A percentile compares a stretch with the other conserved stretches of the same genome.
Evolutionary conservation across 2,329 filamentous ascomycete species (phyloP).

Genomic region (Epichloe scottii): DNA sequence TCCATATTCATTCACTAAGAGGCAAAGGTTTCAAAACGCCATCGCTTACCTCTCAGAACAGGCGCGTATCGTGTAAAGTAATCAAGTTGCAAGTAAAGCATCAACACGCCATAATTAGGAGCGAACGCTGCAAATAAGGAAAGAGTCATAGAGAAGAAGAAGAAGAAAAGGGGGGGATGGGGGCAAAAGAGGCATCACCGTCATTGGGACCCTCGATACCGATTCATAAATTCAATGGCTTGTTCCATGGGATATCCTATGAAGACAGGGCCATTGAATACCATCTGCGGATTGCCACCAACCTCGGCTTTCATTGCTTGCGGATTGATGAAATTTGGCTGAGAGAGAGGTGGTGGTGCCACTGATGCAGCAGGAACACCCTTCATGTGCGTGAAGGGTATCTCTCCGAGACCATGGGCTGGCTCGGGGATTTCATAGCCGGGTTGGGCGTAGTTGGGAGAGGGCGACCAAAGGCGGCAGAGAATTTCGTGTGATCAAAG

Average conservation of each 20-base stretch:
- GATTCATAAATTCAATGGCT: constrained; percentile 62
- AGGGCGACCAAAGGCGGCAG: constrained; percentile 21
- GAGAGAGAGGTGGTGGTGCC: constrained; percentile 11
- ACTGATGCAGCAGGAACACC: constrained; percentile 7
- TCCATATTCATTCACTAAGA: background rate
- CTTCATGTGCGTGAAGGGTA: constrained; percentile 12
- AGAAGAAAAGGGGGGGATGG: background rate
- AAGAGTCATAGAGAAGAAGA: background rate
- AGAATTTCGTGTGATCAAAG: constrained; percentile 39
- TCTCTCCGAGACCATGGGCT: constrained; percentile 5
- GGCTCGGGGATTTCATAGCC: constrained; percentile 7
- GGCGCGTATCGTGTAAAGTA: constrained; percentile 2
- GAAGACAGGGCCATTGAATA: constrained; percentile 89
- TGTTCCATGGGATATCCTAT: constrained; percentile 82
- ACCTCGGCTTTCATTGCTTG: constrained; percentile 19
- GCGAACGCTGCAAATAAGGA: constrained; percentile 1
- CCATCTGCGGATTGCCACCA: constrained; percentile 48
- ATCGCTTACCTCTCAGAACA: constrained; percentile 6
- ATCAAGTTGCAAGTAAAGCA: background rate
- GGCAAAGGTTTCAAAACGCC: constrained; percentile 1
- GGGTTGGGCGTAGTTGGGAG: constrained; percentile 7
- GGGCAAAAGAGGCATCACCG: background rate
- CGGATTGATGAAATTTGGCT: constrained; percentile 42
- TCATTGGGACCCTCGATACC: constrained; percentile 28
- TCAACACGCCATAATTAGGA: constrained; percentile 1